phyloP scores from a whole-genome alignment of 1,284 basidiomycete species.

The Ustilago nuda region DNA sequence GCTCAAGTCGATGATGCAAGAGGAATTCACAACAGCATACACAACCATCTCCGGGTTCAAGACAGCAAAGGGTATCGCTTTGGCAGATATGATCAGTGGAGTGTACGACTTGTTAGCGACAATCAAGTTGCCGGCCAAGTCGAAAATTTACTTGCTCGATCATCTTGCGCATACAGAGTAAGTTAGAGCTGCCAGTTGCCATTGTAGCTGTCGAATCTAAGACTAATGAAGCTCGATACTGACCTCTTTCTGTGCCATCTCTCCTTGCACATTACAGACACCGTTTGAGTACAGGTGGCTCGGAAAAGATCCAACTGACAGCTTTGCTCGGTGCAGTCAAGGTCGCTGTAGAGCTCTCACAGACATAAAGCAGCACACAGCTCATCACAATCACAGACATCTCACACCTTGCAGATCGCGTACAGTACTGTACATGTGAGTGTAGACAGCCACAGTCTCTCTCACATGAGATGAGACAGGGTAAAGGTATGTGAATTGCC shows the following conservation, averaged over 20 bases:
- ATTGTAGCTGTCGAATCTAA: no score
- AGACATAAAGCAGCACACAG: constrained; percentile 14
- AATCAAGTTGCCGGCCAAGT: constrained; percentile 84
- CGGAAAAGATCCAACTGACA: constrained; percentile 92
- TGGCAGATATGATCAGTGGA: constrained; percentile 94
- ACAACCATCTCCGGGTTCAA: constrained; percentile 87
- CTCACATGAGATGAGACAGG: background rate
- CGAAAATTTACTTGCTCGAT: constrained; percentile 91
- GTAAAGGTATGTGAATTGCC: background rate
- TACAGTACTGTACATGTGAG: no score
- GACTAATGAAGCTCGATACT: background rate
- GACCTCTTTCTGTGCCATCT: background rate
- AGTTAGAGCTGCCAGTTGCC: constrained; percentile 71
- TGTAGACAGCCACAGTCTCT: background rate
- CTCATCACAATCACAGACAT: constrained; percentile 2
- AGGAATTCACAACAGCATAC: constrained; percentile 94
- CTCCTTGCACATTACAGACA: constrained; percentile 74
- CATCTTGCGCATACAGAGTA: constrained; percentile 83
- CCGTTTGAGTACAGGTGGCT: constrained; percentile 89
- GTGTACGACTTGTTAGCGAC: constrained; percentile 90
- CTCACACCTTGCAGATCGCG: no score
- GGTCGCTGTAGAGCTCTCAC: constrained; percentile 80
- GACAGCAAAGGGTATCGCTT: constrained; percentile 88
- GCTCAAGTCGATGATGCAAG: constrained; percentile 93
- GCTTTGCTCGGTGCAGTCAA: constrained; percentile 94